Conservation (phyloP, 1,284 basidiomycete genomes). For the Takashimella koratensis region DNA sequence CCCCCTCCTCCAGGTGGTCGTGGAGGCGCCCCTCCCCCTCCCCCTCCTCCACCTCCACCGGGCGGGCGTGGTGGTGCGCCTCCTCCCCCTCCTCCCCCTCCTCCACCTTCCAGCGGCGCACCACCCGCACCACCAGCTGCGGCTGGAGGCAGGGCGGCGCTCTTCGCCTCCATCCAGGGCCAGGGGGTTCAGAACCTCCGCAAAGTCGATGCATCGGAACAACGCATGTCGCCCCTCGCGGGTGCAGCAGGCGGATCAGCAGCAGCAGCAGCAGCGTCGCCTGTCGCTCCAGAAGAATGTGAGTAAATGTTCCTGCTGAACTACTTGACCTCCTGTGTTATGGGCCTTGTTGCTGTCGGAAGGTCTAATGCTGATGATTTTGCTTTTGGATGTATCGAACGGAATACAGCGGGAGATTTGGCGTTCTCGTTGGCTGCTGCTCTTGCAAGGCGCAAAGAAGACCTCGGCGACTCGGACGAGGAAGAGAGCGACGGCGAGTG, state of each 20-base stretch:
- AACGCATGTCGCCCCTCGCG: constrained; percentile 48
- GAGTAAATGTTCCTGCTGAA: too few species aligned
- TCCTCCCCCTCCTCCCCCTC: constrained; percentile 48
- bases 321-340: too few species aligned
- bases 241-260: constrained; percentile 50
- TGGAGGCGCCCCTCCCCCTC: constrained; percentile 76
- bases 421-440: constrained; percentile 66
- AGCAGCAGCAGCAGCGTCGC: constrained; percentile 24
- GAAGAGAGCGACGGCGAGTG: constrained; percentile 86
- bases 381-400: too few species aligned
- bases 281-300: constrained; percentile 25
- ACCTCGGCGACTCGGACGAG: constrained; percentile 83
- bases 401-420: constrained; percentile 55
- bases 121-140: constrained; percentile 38
- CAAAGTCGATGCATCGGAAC: constrained; percentile 54
- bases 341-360: too few species aligned
- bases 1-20: constrained; percentile 71
- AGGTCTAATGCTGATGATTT: too few species aligned
- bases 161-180: constrained; percentile 66
- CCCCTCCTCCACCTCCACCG: constrained; percentile 62
- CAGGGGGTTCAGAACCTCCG: constrained; percentile 67
- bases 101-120: constrained; percentile 43
- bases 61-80: constrained; percentile 60
- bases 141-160: constrained; percentile 53
- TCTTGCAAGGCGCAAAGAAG: constrained; percentile 73